These are phyloP conservation scores for Amylocystis lapponica DNA, from an alignment of 768 basidiomycete genomes.

Conservation along the genomic window DNA sequence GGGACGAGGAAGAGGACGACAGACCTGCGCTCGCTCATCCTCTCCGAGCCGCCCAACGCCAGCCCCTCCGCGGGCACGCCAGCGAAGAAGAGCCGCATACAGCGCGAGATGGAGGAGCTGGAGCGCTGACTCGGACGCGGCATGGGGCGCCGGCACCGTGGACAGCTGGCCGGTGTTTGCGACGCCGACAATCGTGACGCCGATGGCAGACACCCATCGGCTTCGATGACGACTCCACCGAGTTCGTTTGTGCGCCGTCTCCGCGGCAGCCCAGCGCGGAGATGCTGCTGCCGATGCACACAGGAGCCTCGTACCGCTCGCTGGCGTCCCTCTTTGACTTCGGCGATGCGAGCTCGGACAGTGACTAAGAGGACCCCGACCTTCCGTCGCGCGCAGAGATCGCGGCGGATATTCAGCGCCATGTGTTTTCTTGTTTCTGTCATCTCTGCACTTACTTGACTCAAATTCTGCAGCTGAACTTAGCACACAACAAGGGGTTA, in stretches of 20 bases:
- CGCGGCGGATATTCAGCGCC: slow-evolving; percentile 24
- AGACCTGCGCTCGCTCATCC: slow-evolving; percentile 26
- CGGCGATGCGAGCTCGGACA: slow-evolving; percentile 22
- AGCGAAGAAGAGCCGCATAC: slow-evolving; percentile 29
- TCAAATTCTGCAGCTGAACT: too few species aligned
- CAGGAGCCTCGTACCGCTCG: slow-evolving; percentile 38
- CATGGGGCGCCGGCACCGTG: background rate
- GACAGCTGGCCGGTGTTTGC: slow-evolving; percentile 13
- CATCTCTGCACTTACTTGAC: too few species aligned
- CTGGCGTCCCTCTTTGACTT: slow-evolving; percentile 57
- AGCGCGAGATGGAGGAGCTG: slow-evolving; percentile 50
- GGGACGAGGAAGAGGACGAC: slow-evolving; percentile 32
- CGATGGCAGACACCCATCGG: slow-evolving; percentile 19
- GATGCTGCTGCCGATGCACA: slow-evolving; percentile 18
- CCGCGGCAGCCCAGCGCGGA: slow-evolving; percentile 5
- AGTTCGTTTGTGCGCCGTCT: slow-evolving; percentile 58
- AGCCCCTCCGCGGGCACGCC: slow-evolving; percentile 12
- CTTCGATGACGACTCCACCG: slow-evolving; percentile 79
- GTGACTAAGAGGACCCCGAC: slow-evolving; percentile 9
- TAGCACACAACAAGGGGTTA: too few species aligned
- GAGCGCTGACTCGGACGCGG: slow-evolving; percentile 45
- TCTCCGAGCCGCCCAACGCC: slow-evolving; percentile 10
- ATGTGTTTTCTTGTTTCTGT: too few species aligned
- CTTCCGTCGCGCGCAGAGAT: slow-evolving; percentile 26
- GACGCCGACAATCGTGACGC: slow-evolving; percentile 14